Evolutionary conservation across 148 eudicot species (phyloP).

Genomic region (Rhododendron kiyosumense): DNA sequence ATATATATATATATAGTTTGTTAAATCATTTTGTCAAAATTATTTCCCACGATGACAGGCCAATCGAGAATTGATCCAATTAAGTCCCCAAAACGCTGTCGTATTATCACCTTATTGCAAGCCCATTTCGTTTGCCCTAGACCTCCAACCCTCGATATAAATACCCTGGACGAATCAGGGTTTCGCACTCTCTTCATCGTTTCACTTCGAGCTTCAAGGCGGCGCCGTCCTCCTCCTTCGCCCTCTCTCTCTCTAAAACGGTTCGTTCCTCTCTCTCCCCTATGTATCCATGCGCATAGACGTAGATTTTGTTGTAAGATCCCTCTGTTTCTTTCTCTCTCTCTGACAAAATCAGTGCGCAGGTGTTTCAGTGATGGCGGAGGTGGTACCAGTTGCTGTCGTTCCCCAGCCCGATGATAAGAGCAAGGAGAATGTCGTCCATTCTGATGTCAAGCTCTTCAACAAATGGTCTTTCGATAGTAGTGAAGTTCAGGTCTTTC

Average conservation of each 20-base stretch:
- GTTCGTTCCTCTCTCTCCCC: not conserved
- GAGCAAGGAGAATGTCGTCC: not conserved
- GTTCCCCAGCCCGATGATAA: not conserved
- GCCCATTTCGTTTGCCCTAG: not conserved
- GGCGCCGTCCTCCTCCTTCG: not conserved
- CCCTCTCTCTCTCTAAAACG: not conserved
- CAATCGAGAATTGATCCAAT: too few relatives aligned
- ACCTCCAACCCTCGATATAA: not conserved
- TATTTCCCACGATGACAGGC: too few relatives aligned
- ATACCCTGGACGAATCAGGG: not conserved
- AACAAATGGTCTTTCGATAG: slow-evolving; percentile 1
- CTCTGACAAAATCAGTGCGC: not conserved
- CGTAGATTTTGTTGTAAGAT: not conserved
- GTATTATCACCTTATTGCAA: not conserved
- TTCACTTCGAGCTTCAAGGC: not conserved
- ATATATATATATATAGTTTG: too few relatives aligned
- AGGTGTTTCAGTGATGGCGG: not conserved
- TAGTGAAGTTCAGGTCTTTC: not conserved
- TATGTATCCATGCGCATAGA: not conserved
- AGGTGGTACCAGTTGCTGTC: not conserved
- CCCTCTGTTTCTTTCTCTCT: not conserved
- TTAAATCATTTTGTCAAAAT: too few relatives aligned
- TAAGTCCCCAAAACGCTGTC: not conserved
- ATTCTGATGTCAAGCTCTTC: not conserved
- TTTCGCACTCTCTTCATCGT: not conserved